Base-by-base conservation (phyloP, 805 yeast genomes). In the Yarrowia osloensis region DNA sequence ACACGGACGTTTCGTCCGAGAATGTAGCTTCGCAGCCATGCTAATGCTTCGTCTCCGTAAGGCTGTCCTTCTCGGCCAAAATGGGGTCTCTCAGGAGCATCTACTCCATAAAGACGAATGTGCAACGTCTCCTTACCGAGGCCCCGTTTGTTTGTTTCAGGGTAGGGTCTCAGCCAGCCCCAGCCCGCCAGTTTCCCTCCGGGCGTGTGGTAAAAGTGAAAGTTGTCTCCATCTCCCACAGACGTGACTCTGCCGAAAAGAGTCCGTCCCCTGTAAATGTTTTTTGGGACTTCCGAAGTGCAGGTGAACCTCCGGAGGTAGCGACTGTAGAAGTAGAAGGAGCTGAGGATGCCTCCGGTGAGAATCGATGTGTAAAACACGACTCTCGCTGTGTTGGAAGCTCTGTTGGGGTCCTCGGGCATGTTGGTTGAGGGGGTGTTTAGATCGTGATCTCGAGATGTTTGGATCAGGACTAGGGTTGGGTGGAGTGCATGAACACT, bases 161-260 rank as follows among this genome's bases (percentile, higher is more conserved):
- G 98, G 0, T 85, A 80, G 13, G 76, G 71, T 37, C 99, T 79
- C 26, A 90, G 74, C 97, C 97, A 90, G 13, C 96, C 93, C 99
- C 99, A 95, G 0, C 99, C 99, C 2, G 88, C 85, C 1, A 87
- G 72, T 0, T 82, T 69, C 0, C 99, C 98, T 3, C 98, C 98
- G 0, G 99, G 99, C 0, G 96, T 86, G 75, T 95, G 99, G 74
- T 82, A 95, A 70, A 95, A 85, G 68, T 93, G 89, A 77, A 95
- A 94, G 76, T 94, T 94, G 75, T 95, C 99, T 17, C 97, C 97
- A 76, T 93, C 98, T 0, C 97, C 97, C 0, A 93, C 98, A 1
- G 95, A 81, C 0, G 97, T 89, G 4, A 93, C 97, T 69, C 82
- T 82, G 0, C 98, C 98, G 40, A 80, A 79, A 5, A 87, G 70